Evolutionary conservation across 352 stramenopile genomes (phyloP).

Genomic region (Phytopythium mirpurense): DNA sequence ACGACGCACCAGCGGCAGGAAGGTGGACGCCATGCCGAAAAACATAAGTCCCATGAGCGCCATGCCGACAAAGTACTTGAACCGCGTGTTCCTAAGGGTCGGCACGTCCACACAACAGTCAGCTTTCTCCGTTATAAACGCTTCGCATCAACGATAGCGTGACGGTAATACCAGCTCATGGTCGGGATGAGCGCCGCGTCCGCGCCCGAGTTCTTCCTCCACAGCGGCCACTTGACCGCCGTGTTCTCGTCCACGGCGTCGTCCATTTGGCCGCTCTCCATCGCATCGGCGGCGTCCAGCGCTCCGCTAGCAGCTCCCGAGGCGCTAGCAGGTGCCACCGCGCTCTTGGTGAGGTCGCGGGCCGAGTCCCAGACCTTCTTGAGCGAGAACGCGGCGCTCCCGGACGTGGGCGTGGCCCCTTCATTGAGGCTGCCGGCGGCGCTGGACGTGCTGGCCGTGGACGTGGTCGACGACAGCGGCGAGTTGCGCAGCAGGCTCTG

Average conservation of each 20-base stretch:
- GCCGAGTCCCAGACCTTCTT: constrained; percentile 64
- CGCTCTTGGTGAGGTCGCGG: constrained; percentile 42
- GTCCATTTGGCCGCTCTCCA: constrained; percentile 42
- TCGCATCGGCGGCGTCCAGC: constrained; percentile 21
- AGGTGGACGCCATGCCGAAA: constrained; percentile 80
- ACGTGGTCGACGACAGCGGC: constrained; percentile 29
- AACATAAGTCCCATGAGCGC: constrained; percentile 67
- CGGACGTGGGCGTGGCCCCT: neutral
- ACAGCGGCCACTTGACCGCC: constrained; percentile 31
- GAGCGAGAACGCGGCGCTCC: constrained; percentile 25
- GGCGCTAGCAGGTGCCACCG: constrained; percentile 10
- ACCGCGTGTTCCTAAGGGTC: constrained; percentile 71
- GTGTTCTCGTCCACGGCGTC: constrained; percentile 17
- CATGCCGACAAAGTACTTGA: constrained; percentile 80
- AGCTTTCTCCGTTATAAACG: no score
- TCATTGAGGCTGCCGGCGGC: constrained; percentile 10
- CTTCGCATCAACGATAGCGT: no score
- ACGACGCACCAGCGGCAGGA: constrained; percentile 39
- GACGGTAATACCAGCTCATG: constrained; percentile 73
- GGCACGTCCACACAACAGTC: no score
- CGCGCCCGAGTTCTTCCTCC: constrained; percentile 28
- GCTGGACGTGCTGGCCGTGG: constrained; percentile 24
- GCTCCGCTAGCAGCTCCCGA: constrained; percentile 3
- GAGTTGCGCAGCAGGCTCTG: constrained; percentile 42
- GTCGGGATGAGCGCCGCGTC: constrained; percentile 29